A percentile compares a stretch with the other conserved stretches of the same genome.
Evolutionary conservation across 257 asterid species (phyloP).

Genomic region (Ligustrum vulgare): DNA sequence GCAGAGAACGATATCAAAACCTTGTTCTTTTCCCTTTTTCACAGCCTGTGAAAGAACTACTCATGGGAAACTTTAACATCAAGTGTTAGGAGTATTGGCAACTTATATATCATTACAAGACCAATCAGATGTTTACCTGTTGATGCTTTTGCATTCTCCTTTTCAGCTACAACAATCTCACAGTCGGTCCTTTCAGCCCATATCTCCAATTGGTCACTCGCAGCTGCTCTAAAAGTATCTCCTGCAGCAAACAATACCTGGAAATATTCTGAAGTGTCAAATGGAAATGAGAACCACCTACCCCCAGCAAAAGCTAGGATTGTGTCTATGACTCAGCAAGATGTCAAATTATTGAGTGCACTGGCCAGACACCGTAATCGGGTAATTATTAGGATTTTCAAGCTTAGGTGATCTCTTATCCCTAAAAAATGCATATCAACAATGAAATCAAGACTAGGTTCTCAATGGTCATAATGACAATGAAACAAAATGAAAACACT

Average conservation of each 20-base stretch:
- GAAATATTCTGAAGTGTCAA: conserved; percentile 3
- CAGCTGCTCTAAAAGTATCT: conserved; percentile 99
- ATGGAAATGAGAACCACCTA: no score
- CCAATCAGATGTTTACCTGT: conserved; percentile 50
- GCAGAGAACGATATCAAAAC: conserved; percentile 74
- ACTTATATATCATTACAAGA: conserved; percentile 5
- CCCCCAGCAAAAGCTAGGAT: no score
- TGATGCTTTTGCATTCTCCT: conserved; percentile 83
- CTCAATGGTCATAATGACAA: no score
- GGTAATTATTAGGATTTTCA: no score
- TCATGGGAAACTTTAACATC: conserved; percentile 70
- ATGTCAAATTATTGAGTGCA: no score
- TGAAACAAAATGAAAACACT: no score
- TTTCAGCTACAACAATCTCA: conserved; percentile 88
- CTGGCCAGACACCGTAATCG: no score
- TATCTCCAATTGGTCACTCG: conserved; percentile 84
- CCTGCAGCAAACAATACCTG: conserved; percentile 96
- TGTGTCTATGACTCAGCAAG: no score
- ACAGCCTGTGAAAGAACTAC: conserved; percentile 98
- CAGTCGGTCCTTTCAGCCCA: conserved; percentile 97
- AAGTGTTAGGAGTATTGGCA: conserved; percentile 27
- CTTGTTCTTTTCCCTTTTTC: conserved; percentile 75
- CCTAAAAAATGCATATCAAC: no score
- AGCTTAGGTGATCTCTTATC: no score
- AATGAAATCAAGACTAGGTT: no score